Conservation (phyloP, 1,284 basidiomycete genomes). For the Pseudozyma thailandica region DNA sequence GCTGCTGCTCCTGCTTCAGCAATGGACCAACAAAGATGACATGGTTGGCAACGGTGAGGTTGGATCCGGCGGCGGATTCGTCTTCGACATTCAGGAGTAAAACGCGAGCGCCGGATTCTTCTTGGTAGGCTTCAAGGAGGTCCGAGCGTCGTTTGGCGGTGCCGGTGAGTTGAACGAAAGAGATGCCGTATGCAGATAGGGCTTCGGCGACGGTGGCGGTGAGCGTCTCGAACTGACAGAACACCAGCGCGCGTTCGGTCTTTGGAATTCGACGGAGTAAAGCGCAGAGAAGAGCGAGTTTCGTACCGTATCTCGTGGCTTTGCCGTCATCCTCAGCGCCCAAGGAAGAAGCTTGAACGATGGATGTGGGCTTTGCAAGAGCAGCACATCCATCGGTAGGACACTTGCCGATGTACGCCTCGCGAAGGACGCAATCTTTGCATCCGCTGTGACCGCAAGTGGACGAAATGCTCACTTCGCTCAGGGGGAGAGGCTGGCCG, state of each 20-base stretch:
- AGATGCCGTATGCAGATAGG: constrained; percentile 77
- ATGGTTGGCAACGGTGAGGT: constrained; percentile 91
- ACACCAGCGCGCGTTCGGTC: constrained; percentile 85
- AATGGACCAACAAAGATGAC: constrained; percentile 93
- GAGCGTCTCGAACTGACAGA: constrained; percentile 92
- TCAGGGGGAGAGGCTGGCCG: constrained; percentile 20
- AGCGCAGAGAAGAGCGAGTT: constrained; percentile 83
- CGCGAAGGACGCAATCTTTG: constrained; percentile 42
- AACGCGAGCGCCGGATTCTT: constrained; percentile 74
- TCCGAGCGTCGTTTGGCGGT: constrained; percentile 71
- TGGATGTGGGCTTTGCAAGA: constrained; percentile 45
- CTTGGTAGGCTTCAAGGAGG: constrained; percentile 75
- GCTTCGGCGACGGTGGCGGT: constrained; percentile 89
- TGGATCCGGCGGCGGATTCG: constrained; percentile 90
- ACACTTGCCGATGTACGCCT: constrained; percentile 55
- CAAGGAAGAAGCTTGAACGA: constrained; percentile 48
- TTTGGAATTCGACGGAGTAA: constrained; percentile 82
- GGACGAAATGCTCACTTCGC: constrained; percentile 44
- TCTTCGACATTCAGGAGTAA: constrained; percentile 90
- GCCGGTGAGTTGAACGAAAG: constrained; percentile 83
- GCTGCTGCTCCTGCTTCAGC: constrained; percentile 75
- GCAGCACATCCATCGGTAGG: constrained; percentile 49
- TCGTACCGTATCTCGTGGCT: constrained; percentile 82
- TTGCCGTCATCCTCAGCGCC: constrained; percentile 69
- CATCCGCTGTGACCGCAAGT: constrained; percentile 57